Evolutionary conservation across 1,139 yeast genomes (phyloP).

Genomic region (Magnusiomyces clavatus): DNA sequence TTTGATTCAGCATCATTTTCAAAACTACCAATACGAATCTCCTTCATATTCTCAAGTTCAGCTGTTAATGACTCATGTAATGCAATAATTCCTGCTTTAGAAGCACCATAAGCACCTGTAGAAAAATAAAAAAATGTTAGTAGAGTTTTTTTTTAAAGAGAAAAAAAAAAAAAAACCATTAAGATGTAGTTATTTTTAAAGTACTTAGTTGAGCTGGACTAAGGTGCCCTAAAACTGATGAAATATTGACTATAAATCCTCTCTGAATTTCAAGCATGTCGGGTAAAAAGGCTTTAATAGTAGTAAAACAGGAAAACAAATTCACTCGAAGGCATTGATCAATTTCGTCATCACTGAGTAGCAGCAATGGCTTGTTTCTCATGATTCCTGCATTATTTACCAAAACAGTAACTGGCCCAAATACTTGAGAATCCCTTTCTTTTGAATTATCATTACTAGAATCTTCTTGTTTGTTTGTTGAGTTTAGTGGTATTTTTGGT

Average conservation of each 20-base stretch:
- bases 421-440: conserved; percentile 11
- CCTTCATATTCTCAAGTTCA: conserved; percentile 42
- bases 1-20: too few relatives aligned
- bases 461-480: too few relatives aligned
- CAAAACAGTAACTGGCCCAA: conserved; percentile 58
- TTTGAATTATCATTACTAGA: too few relatives aligned
- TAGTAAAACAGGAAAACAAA: conserved; percentile 58
- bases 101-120: conserved; percentile 69
- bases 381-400: conserved; percentile 77
- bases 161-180: too few relatives aligned
- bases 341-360: conserved; percentile 49
- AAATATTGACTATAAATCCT: conserved; percentile 74
- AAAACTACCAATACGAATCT: too few relatives aligned
- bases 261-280: conserved; percentile 53
- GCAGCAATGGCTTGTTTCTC: conserved; percentile 49
- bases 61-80: conserved; percentile 74
- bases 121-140: background rate
- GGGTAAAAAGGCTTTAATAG: conserved; percentile 65
- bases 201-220: conserved; percentile 67
- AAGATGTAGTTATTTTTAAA: background rate
- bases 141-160: background rate
- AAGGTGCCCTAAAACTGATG: conserved; percentile 76
- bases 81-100: conserved; percentile 79
- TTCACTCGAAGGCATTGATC: conserved; percentile 58
- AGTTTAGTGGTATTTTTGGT: too few relatives aligned